Evolutionary conservation across 306 rosid species (phyloP).

Genomic region (Vigna unguiculata): DNA sequence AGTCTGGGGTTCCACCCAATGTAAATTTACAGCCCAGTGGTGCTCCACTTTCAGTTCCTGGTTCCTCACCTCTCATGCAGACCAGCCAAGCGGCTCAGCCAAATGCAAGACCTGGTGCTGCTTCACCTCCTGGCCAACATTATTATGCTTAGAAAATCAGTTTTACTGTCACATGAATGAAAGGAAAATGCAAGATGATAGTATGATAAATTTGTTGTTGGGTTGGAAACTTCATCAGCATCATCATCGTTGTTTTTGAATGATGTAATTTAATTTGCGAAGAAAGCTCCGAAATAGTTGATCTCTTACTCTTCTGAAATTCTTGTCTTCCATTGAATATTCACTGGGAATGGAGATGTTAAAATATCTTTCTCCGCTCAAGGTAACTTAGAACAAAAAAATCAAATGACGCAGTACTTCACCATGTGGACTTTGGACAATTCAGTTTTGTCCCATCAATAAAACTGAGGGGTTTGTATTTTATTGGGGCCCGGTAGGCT

Average conservation of each 20-base stretch:
- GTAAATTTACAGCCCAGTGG: conserved; percentile 52
- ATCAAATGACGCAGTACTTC: neutral
- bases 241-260: neutral
- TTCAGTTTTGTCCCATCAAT: neutral
- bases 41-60: conserved; percentile 55
- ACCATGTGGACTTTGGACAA: conserved; percentile 2
- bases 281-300: neutral
- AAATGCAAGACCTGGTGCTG: conserved; percentile 48
- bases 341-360: conserved; percentile 11
- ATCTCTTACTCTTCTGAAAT: neutral
- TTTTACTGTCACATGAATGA: conserved; percentile 9
- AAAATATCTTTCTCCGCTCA: neutral
- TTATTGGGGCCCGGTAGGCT: neutral
- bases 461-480: neutral
- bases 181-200: conserved; percentile 27
- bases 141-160: conserved; percentile 46
- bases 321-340: neutral
- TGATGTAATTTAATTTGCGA: conserved; percentile 29
- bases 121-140: conserved; percentile 48
- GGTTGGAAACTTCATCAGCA: conserved; percentile 33
- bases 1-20: conserved; percentile 48
- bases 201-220: conserved; percentile 19
- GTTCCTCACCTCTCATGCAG: conserved; percentile 52
- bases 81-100: conserved; percentile 41
- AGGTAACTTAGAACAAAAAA: neutral